Conservation (phyloP, 257 asterid genomes). For the Gentiana straminea region DNA sequence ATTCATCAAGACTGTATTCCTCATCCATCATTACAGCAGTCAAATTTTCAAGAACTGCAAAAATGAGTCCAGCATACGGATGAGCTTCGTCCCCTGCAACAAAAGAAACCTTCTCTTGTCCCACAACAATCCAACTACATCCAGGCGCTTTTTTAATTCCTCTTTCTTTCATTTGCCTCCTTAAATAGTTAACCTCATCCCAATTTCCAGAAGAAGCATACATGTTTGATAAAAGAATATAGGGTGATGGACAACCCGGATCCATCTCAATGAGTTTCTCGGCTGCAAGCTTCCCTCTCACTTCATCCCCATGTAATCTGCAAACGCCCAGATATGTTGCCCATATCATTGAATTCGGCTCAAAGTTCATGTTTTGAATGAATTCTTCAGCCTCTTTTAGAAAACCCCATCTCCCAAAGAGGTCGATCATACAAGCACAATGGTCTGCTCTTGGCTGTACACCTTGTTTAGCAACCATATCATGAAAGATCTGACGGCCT, state of each 20-base stretch:
- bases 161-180: conserved; percentile 56
- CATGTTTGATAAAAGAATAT: conserved; percentile 69
- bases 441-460: conserved; percentile 63
- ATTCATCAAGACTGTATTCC: conserved; percentile 9
- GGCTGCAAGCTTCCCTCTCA: conserved; percentile 65
- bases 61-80: conserved; percentile 20
- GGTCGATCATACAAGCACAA: conserved; percentile 85
- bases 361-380: conserved; percentile 37
- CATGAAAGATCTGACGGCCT: conserved; percentile 51
- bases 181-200: conserved; percentile 52
- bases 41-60: conserved; percentile 19
- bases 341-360: conserved; percentile 79
- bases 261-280: conserved; percentile 68
- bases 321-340: conserved; percentile 71
- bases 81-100: conserved; percentile 31
- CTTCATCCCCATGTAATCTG: conserved; percentile 78
- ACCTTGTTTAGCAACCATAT: conserved; percentile 38
- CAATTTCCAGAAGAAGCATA: conserved; percentile 81
- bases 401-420: conserved; percentile 81
- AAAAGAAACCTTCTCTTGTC: conserved; percentile 17
- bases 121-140: conserved; percentile 46
- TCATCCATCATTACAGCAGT: conserved; percentile 24
- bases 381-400: conserved; percentile 71
- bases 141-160: conserved; percentile 66
- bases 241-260: conserved; percentile 58